phyloP scores from a whole-genome alignment of 768 basidiomycete species.

The Tylopilus felleus region DNA sequence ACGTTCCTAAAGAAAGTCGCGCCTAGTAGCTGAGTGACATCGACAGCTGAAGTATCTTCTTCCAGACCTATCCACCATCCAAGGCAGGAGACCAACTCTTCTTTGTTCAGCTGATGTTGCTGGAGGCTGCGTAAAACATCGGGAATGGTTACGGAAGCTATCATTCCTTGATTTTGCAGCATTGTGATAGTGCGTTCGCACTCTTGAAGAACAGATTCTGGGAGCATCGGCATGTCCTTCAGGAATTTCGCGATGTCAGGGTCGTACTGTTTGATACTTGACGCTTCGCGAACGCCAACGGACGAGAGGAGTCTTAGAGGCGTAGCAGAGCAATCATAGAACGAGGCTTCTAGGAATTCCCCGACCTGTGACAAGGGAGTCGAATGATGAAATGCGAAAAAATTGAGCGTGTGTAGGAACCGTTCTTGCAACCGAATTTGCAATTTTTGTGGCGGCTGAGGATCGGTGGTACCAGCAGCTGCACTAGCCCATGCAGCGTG shows the following conservation, averaged over 20 bases:
- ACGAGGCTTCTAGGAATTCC: background rate
- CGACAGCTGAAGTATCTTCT: background rate
- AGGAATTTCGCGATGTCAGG: too few relatives aligned
- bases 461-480: background rate
- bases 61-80: background rate
- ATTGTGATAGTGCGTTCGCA: too few relatives aligned
- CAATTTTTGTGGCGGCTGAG: background rate
- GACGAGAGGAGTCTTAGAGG: too few relatives aligned
- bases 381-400: background rate
- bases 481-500: too few relatives aligned
- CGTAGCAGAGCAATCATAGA: background rate
- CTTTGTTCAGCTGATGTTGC: background rate
- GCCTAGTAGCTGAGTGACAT: background rate
- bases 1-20: background rate
- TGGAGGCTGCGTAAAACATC: background rate
- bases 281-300: too few relatives aligned
- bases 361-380: background rate
- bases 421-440: background rate
- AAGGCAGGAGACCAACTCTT: background rate
- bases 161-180: too few relatives aligned
- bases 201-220: too few relatives aligned
- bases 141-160: background rate
- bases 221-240: too few relatives aligned
- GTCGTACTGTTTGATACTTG: too few relatives aligned
- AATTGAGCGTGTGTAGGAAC: background rate